These are phyloP conservation scores for Phanerodontia chrysosporium DNA, from an alignment of 768 basidiomycete species.

Conservation along the genomic window DNA sequence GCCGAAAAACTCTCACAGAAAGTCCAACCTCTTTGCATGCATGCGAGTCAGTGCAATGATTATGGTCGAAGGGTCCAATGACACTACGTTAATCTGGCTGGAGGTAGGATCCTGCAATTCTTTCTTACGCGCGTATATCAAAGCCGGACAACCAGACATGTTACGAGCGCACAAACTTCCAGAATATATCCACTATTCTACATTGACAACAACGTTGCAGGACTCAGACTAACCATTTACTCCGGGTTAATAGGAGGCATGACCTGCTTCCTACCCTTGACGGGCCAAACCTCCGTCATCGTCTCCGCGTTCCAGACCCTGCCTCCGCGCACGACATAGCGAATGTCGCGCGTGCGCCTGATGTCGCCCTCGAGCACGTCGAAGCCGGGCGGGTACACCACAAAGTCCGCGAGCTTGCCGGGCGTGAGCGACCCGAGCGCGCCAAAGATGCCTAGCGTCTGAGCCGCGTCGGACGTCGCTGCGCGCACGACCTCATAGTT, in stretches of 20 bases:
- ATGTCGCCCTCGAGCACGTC: conserved; percentile 55
- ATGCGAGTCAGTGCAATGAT: no score
- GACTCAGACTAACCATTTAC: conserved; percentile 23
- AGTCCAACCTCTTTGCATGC: no score
- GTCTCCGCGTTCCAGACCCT: conserved; percentile 63
- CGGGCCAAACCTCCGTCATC: conserved; percentile 72
- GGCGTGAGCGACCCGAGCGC: conserved; percentile 59
- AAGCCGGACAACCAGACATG: no score
- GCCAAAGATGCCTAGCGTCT: conserved; percentile 55
- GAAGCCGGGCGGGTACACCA: conserved; percentile 59
- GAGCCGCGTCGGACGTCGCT: conserved; percentile 63
- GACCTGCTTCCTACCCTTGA: conserved; percentile 47
- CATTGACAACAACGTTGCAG: no score
- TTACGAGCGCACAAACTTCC: no score
- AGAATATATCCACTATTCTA: no score
- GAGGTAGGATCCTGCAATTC: no score
- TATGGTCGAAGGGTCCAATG: no score
- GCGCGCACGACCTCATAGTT: conserved; percentile 72
- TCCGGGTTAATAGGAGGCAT: conserved; percentile 59
- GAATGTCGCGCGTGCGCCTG: conserved; percentile 44
- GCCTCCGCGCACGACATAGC: conserved; percentile 61
- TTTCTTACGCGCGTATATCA: no score
- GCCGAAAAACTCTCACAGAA: no score
- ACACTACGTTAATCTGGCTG: no score
- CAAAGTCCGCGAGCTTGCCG: conserved; percentile 69